Evolutionary conservation across 208 protist species (phyloP).

Genomic region (Phytomonas sp.): DNA sequence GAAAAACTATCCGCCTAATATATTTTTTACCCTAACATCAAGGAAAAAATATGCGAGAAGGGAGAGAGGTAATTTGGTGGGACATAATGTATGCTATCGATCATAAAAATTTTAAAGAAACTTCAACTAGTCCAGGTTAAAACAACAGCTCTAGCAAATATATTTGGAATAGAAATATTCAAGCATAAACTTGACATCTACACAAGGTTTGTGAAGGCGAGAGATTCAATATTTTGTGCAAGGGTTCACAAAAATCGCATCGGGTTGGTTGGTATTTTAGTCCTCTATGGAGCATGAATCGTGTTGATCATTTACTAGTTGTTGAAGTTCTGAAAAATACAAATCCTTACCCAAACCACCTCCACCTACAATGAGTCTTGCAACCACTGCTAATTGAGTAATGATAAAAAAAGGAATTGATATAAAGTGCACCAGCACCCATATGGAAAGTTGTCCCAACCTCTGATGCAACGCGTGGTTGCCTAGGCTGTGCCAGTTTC

Average conservation of each 20-base stretch:
- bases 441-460: constrained; percentile 21
- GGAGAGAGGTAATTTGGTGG: background rate
- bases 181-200: background rate
- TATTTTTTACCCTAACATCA: background rate
- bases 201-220: background rate
- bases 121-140: background rate
- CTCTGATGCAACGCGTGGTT: constrained; percentile 48
- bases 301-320: background rate
- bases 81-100: background rate
- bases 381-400: background rate
- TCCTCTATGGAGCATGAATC: background rate
- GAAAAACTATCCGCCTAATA: constrained; percentile 2
- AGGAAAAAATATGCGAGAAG: background rate
- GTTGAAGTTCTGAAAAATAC: background rate
- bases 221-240: background rate
- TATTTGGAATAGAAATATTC: background rate
- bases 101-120: background rate
- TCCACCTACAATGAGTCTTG: background rate
- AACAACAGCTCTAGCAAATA: background rate
- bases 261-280: background rate
- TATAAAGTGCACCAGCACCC: background rate
- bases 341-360: background rate
- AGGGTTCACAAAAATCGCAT: background rate
- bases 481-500: constrained; percentile 63
- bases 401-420: background rate